Evolutionary conservation across 345 rosid species (phyloP).

Genomic region (Salix arbutifolia): DNA sequence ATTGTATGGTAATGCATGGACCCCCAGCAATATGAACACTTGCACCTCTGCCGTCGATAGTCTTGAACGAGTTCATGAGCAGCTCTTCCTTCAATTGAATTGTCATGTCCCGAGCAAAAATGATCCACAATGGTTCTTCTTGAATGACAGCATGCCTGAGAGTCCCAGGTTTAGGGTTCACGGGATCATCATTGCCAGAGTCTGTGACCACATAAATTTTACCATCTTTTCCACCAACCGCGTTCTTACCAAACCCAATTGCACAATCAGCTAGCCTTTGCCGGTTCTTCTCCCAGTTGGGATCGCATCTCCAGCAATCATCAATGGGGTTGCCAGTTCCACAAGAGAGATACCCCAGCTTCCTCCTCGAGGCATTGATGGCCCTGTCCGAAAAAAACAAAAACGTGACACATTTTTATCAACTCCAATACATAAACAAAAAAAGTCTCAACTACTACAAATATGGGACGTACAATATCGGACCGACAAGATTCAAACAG

Average conservation of each 20-base stretch:
- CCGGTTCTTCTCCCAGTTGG: constrained; percentile 30
- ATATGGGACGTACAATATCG: not conserved
- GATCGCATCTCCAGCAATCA: constrained; percentile 32
- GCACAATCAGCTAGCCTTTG: constrained; percentile 25
- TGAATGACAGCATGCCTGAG: constrained; percentile 27
- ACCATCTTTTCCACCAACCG: constrained; percentile 28
- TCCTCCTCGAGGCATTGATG: constrained; percentile 25
- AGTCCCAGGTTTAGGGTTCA: constrained; percentile 28
- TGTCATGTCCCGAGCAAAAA: constrained; percentile 24
- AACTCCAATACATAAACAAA: not conserved
- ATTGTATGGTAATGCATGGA: constrained; percentile 27
- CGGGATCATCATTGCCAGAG: constrained; percentile 15
- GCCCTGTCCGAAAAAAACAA: constrained; percentile 13
- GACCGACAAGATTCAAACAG: not conserved
- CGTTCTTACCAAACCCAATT: constrained; percentile 29
- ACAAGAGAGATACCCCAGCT: constrained; percentile 24
- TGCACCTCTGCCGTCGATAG: constrained; percentile 29
- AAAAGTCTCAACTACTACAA: no score
- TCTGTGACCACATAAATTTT: constrained; percentile 28
- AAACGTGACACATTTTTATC: not conserved
- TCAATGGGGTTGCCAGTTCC: constrained; percentile 28
- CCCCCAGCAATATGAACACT: constrained; percentile 29
- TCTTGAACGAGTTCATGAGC: constrained; percentile 32
- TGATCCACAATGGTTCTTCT: constrained; percentile 33
- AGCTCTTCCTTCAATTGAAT: constrained; percentile 25